phyloP scores from a whole-genome alignment of 345 rosid species.

The Sonneratia caseolaris region DNA sequence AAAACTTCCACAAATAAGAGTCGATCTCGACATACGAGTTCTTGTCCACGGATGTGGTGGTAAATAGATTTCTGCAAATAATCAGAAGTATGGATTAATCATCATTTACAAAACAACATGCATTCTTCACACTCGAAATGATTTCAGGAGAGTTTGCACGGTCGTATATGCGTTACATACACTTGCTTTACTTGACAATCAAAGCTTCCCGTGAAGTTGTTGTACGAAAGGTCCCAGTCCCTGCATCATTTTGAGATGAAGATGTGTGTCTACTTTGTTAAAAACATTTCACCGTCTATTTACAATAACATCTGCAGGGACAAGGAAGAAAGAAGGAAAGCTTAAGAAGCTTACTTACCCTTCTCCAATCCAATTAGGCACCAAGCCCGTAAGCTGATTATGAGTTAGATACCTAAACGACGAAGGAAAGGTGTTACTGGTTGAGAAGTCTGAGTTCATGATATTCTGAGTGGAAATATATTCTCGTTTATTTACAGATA shows the following conservation, averaged over 20 bases:
- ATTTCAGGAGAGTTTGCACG: too few species aligned
- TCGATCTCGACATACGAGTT: neutral
- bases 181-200: too few species aligned
- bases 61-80: slow-evolving; percentile 8
- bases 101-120: too few species aligned
- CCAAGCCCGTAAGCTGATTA: slow-evolving; percentile 24
- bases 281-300: neutral
- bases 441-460: neutral
- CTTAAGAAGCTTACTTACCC: neutral
- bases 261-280: too few species aligned
- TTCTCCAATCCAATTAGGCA: slow-evolving; percentile 18
- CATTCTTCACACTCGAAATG: too few species aligned
- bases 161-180: too few species aligned
- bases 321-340: too few species aligned
- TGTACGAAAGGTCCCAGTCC: too few species aligned
- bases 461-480: neutral
- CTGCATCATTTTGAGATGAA: neutral
- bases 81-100: too few species aligned
- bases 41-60: neutral
- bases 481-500: slow-evolving; percentile 3
- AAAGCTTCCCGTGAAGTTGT: too few species aligned
- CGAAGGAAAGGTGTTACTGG: neutral
- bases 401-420: slow-evolving; percentile 23
- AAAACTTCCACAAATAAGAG: too few species aligned
- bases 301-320: neutral